Conservation (phyloP, 768 basidiomycete species). For the Termitomyces sp. region DNA sequence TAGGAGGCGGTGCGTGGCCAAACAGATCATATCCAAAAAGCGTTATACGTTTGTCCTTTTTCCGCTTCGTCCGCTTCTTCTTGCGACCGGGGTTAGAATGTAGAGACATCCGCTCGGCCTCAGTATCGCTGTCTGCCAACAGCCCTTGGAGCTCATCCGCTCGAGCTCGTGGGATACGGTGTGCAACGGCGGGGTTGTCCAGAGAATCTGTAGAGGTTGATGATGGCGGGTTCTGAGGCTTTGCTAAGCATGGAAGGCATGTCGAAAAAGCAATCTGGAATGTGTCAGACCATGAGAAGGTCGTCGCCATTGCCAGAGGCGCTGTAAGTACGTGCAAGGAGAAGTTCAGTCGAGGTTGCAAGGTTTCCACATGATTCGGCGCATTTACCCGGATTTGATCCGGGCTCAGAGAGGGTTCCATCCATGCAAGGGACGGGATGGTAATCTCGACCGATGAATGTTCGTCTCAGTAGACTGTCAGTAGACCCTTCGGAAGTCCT, state of each 20-base stretch:
- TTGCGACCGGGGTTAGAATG: conserved; percentile 50
- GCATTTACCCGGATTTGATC: background rate
- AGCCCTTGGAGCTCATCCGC: conserved; percentile 34
- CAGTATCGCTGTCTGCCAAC: conserved; percentile 37
- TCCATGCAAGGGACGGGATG: background rate
- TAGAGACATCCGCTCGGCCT: conserved; percentile 58
- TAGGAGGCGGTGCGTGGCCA: conserved; percentile 40
- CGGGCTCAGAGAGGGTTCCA: no score
- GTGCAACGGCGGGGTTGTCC: conserved; percentile 20
- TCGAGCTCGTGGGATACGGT: conserved; percentile 30
- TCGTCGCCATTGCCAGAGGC: conserved; percentile 21
- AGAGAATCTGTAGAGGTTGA: conserved; percentile 19
- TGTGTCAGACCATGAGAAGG: conserved; percentile 57
- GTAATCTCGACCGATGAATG: background rate
- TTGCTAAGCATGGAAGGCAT: conserved; percentile 52
- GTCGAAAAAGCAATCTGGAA: conserved; percentile 51
- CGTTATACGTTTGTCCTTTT: conserved; percentile 35
- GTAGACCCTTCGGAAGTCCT: background rate
- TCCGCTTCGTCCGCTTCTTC: conserved; percentile 22
- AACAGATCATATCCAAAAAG: conserved; percentile 67
- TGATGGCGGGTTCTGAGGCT: conserved; percentile 13
- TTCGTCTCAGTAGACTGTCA: background rate
- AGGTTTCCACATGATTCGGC: background rate
- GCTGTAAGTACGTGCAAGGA: background rate
- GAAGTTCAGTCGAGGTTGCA: background rate